These are phyloP conservation scores for Scolecobasidium constrictum DNA, from an alignment of 2,329 filamentous ascomycete genomes.

Conservation along the genomic window DNA sequence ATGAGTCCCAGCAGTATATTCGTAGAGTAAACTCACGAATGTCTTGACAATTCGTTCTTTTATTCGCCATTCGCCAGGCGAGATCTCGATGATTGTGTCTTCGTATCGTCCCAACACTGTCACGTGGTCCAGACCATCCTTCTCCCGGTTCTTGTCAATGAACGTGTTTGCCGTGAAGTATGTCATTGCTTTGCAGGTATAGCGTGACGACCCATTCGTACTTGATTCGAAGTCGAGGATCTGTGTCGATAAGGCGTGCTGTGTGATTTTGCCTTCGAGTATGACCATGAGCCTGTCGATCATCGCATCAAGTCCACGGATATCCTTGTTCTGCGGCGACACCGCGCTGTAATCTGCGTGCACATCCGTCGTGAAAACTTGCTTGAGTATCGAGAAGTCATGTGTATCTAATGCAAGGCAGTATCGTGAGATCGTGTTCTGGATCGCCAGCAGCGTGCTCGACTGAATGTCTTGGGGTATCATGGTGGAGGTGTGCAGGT, in stretches of 20 bases:
- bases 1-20: neutral
- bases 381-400: constrained; percentile 23
- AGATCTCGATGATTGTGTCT: constrained; percentile 2
- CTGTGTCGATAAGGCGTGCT: constrained; percentile 7
- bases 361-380: constrained; percentile 30
- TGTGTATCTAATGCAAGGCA: constrained; percentile 34
- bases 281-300: constrained; percentile 4
- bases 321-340: constrained; percentile 1
- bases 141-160: neutral
- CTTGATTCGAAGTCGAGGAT: neutral
- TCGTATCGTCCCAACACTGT: constrained; percentile 9
- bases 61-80: constrained; percentile 5
- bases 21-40: constrained; percentile 3
- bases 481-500: too few species aligned
- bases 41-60: constrained; percentile 6
- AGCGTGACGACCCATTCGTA: neutral
- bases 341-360: constrained; percentile 27
- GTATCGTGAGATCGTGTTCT: constrained; percentile 30
- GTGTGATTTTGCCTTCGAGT: constrained; percentile 5
- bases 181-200: constrained; percentile 5
- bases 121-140: constrained; percentile 4
- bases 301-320: neutral
- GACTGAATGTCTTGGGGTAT: neutral
- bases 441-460: constrained; percentile 22
- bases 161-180: constrained; percentile 9